These are phyloP conservation scores for Pterocarpus santalinus DNA, from an alignment of 306 rosid species.

Conservation along the genomic window DNA sequence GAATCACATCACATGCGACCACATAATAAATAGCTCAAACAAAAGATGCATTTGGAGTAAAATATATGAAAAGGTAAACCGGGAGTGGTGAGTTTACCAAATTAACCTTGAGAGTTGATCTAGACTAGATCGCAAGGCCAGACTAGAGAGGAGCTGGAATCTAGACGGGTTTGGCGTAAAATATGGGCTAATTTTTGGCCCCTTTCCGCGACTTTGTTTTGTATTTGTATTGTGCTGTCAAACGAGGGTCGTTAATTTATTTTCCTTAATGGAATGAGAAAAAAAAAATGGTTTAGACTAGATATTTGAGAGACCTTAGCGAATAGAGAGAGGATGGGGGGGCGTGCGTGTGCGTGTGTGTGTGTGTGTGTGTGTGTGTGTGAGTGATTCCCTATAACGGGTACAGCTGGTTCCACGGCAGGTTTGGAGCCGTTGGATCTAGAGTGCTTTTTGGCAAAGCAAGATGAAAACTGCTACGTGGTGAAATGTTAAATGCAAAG, in stretches of 20 bases:
- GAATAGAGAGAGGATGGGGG: neutral
- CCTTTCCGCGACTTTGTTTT: constrained; percentile 39
- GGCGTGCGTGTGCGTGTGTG: no score
- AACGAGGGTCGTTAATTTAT: constrained; percentile 47
- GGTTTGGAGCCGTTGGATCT: constrained; percentile 66
- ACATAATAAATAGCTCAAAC: constrained; percentile 33
- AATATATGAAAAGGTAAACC: constrained; percentile 35
- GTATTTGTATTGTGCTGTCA: constrained; percentile 40
- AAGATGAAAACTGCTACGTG: constrained; percentile 54
- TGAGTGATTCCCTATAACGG: constrained; percentile 45
- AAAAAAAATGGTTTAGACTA: constrained; percentile 8
- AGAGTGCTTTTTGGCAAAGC: constrained; percentile 35
- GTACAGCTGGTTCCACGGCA: constrained; percentile 55
- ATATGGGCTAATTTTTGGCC: constrained; percentile 57
- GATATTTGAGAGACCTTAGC: constrained; percentile 37
- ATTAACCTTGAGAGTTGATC: constrained; percentile 69
- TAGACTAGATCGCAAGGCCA: constrained; percentile 44
- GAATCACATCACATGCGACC: constrained; percentile 35
- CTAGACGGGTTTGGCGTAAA: constrained; percentile 55
- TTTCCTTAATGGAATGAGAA: constrained; percentile 47
- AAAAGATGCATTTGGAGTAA: constrained; percentile 22
- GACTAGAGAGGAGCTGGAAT: constrained; percentile 40
- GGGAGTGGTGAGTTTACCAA: constrained; percentile 57
- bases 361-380: no score
- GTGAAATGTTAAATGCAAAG: constrained; percentile 30